phyloP scores from a whole-genome alignment of 2,329 filamentous ascomycete species.

The Sporothrix variecibatus region DNA sequence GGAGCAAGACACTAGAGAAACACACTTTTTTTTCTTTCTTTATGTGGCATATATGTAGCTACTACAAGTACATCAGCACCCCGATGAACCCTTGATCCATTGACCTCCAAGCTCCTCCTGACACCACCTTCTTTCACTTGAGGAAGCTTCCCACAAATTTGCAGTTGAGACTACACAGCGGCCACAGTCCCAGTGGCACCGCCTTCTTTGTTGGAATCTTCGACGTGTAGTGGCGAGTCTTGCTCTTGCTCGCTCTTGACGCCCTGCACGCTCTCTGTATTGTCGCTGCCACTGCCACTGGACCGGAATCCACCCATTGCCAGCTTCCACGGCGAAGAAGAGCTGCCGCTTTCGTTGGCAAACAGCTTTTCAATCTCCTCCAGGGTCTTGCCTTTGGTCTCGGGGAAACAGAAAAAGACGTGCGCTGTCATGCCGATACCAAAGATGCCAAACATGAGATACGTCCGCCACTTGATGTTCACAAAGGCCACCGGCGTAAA shows the following conservation, averaged over 20 bases:
- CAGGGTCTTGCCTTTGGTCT: conserved; percentile 46
- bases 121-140: neutral
- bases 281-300: neutral
- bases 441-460: conserved; percentile 45
- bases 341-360: conserved; percentile 18
- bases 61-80: too few species aligned
- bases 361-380: conserved; percentile 46
- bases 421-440: conserved; percentile 40
- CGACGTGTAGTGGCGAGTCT: neutral
- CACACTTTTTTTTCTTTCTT: too few species aligned
- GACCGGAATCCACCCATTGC: neutral
- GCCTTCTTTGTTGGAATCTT: neutral
- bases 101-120: neutral
- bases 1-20: too few species aligned
- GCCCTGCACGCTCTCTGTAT: neutral
- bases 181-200: neutral
- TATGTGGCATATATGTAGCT: too few species aligned
- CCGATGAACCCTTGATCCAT: too few species aligned
- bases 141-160: neutral
- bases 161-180: neutral
- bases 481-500: conserved; percentile 43
- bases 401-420: conserved; percentile 43
- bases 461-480: conserved; percentile 45
- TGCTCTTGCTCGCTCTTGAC: neutral
- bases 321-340: neutral